These are phyloP conservation scores for Colletotrichum salicis DNA, from an alignment of 2,329 filamentous ascomycete genomes.

Conservation along the genomic window DNA sequence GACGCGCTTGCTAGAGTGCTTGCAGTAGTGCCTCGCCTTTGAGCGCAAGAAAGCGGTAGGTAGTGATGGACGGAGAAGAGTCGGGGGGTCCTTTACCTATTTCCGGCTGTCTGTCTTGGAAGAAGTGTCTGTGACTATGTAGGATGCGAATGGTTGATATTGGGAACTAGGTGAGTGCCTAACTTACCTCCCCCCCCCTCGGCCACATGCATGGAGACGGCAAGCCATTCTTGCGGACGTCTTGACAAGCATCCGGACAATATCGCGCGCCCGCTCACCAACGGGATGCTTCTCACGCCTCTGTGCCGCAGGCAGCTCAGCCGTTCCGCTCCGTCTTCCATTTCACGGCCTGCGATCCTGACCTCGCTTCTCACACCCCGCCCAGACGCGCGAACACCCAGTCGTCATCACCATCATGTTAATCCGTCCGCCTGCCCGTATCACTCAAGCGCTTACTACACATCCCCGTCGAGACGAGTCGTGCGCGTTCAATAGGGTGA, in stretches of 20 bases:
- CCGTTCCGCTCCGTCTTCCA: neutral
- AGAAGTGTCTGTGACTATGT: neutral
- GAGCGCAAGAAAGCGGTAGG: conserved; percentile 13
- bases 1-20: conserved; percentile 26
- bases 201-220: neutral
- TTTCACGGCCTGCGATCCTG: neutral
- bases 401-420: conserved; percentile 22
- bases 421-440: conserved; percentile 1
- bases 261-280: neutral
- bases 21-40: conserved; percentile 21
- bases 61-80: conserved; percentile 8
- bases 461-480: neutral
- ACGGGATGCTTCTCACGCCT: neutral
- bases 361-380: neutral
- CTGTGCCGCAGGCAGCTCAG: conserved; percentile 19
- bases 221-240: neutral
- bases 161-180: neutral
- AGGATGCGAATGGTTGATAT: neutral
- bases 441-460: conserved; percentile 15
- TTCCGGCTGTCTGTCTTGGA: neutral
- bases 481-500: neutral
- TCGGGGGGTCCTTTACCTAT: neutral
- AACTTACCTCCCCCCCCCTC: neutral
- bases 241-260: neutral
- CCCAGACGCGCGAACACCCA: conserved; percentile 4